Conservation (phyloP, 129 eudicot species). For the Logfia minima region DNA sequence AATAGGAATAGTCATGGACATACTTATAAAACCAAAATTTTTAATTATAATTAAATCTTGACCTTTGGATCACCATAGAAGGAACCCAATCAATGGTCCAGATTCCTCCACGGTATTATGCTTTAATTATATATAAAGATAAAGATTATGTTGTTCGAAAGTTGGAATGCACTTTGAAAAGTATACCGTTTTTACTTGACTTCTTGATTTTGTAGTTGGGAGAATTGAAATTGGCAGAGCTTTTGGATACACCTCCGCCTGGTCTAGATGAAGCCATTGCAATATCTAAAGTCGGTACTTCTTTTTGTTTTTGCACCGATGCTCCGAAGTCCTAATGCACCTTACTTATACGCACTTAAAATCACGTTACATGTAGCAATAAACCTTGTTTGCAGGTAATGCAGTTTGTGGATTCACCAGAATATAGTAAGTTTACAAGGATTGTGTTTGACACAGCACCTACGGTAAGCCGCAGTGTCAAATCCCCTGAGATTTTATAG, state of each 20-base stretch:
- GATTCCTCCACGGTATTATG: no score
- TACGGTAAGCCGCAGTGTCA: constrained; percentile 39
- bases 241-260: constrained; percentile 67
- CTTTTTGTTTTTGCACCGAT: not conserved
- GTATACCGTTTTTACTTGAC: constrained; percentile 20
- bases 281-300: constrained; percentile 53
- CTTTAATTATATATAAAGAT: no score
- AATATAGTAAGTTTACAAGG: constrained; percentile 56
- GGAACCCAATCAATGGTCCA: no score
- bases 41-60: no score
- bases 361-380: not conserved
- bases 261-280: constrained; percentile 78
- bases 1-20: no score
- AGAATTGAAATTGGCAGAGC: constrained; percentile 61
- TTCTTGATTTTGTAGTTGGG: constrained; percentile 43
- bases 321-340: not conserved
- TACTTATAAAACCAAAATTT: no score
- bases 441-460: constrained; percentile 78
- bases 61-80: no score
- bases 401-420: constrained; percentile 65
- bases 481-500: not conserved
- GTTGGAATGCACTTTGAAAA: constrained; percentile 8
- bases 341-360: not conserved
- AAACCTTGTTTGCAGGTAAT: constrained; percentile 48
- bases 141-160: no score